Evolutionary conservation across 768 basidiomycete genomes (phyloP), one percentile per base, ranked within the genome.

Genomic region (Russula sp.): DNA sequence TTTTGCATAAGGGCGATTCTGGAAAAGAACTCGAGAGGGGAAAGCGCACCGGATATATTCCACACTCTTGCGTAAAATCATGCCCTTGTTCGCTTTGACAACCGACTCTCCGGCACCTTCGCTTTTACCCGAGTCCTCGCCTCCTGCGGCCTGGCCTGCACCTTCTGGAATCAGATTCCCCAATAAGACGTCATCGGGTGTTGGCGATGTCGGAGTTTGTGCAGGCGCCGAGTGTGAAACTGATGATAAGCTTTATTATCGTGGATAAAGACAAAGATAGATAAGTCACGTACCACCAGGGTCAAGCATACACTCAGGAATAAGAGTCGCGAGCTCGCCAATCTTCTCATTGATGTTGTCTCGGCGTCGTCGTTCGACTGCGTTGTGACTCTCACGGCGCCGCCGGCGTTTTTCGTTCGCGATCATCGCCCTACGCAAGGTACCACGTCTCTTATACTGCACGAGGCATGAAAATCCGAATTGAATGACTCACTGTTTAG

Each of bases 311-410:
- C 87, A 87, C 73, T 93, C 93, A 1, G 94, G 94, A 65, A 97
- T 89, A 51, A 97, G 79, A 24, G 88, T 88, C 22, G 94, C 89
- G 1, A 97, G 83, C 73, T 97, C 94, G 44, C 84, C 83, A 69
- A 97, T 97, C 75, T 93, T 92, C 77, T 97, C 94, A 75, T 97
- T 97, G 74, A 97, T 97, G 73, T 94, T 95, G 72, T 97, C 94
- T 54, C 94, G 75, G 64, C 94, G 72, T 30, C 94, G 76, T 20
- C 94, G 79, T 78, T 97, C 94, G 68, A 97, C 94, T 2, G 92
- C 92, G 69, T 97, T 97, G 73, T 97, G 94, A 9, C 85, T 88
- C 75, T 95, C 94, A 64, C 94, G 76, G 55, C 94, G 76, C 40
- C 91, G 78, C 2, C 92, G 77, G 2, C 93, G 77, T 73, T 95